phyloP scores from a whole-genome alignment of 2,329 filamentous ascomycete genomes.

The Corynespora cassiicola region DNA sequence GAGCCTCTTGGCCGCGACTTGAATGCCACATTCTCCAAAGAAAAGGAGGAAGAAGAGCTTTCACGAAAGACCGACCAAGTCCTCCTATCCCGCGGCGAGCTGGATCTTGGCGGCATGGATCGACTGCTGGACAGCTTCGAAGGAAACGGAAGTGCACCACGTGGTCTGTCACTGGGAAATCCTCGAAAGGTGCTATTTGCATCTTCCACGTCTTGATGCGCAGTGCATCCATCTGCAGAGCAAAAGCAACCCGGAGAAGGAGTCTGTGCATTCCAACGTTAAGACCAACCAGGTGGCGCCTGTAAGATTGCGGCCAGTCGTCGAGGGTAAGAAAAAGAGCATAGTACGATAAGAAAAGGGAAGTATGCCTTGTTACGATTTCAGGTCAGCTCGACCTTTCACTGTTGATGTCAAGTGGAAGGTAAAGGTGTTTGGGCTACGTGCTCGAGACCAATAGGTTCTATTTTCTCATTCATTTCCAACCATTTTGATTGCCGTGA shows the following conservation, averaged over 20 bases:
- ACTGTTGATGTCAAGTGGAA: too few relatives aligned
- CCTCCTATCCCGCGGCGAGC: slow-evolving; percentile 51
- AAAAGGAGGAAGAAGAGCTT: slow-evolving; percentile 36
- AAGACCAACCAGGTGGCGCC: too few relatives aligned
- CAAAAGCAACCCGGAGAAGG: not conserved
- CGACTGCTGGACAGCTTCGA: slow-evolving; percentile 50
- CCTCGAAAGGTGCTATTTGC: slow-evolving; percentile 45
- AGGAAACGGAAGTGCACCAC: slow-evolving; percentile 25
- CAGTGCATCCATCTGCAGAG: not conserved
- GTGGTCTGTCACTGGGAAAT: slow-evolving; percentile 34
- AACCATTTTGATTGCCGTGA: not conserved
- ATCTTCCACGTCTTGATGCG: slow-evolving; percentile 33
- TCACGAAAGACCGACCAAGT: slow-evolving; percentile 46
- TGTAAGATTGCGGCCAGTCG: slow-evolving; percentile 3
- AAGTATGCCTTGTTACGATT: not conserved
- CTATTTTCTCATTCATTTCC: not conserved
- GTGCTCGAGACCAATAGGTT: not conserved
- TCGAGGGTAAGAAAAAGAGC: not conserved
- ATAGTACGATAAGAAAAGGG: not conserved
- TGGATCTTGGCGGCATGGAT: slow-evolving; percentile 57
- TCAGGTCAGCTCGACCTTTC: not conserved
- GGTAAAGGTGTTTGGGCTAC: too few relatives aligned
- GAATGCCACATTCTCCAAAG: slow-evolving; percentile 32
- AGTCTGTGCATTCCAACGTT: too few relatives aligned
- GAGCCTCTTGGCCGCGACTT: slow-evolving; percentile 38